Base-by-base conservation (phyloP, 176 grass and related monocot species). In the Thalia dealbata region DNA sequence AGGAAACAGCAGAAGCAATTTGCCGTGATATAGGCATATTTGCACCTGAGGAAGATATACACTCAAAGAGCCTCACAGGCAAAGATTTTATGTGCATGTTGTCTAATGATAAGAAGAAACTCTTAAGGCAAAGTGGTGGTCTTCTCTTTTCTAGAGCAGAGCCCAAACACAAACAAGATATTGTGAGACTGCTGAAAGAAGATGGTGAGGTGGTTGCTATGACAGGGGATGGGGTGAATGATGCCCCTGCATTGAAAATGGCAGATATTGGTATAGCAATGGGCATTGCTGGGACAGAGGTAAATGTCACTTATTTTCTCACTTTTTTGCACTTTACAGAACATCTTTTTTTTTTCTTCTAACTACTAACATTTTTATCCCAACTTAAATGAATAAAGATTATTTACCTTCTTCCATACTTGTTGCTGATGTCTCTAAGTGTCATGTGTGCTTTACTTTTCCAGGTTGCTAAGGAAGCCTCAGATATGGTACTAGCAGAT, bases 221-320 rank as follows among this genome's bases (percentile, higher is more conserved):
- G 95, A 99, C 95, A 73, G 95, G 95, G 69, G 95, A 99, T 81
- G 95, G 95, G 70, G 90, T 99, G 77, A 99, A 99, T 71, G 95
- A 99, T 79, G 95, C 95, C 18, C 95, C 95, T 59, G 95, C 95
- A 43, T 77, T 99, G 23, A 99, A 99, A 76, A 71, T 99, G 69
- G 95, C 95, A 64, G 95, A 99, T 55, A 99, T 99, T 62, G 95
- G 95, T 69, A 76, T 99, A 54, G 95, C 95, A 28, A 99, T 99
- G 95, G 95, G 95, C 29, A 99, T 99, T 79, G 86, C 95, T 30
- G 95, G 95, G 48, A 99, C 95, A 45, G 90, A 99, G 90, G 95
- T 91, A 82, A 75, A 8, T 73, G 16, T 9, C 42, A 9, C 30
- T 28, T 27, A 55, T 71, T 61, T 15, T 18, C 26, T 69, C 21